Percentiles rank a stretch among this genome's conserved stretches.
Conservation (phyloP, 177 flowering plant genomes). For the Telopea speciosissima region DNA sequence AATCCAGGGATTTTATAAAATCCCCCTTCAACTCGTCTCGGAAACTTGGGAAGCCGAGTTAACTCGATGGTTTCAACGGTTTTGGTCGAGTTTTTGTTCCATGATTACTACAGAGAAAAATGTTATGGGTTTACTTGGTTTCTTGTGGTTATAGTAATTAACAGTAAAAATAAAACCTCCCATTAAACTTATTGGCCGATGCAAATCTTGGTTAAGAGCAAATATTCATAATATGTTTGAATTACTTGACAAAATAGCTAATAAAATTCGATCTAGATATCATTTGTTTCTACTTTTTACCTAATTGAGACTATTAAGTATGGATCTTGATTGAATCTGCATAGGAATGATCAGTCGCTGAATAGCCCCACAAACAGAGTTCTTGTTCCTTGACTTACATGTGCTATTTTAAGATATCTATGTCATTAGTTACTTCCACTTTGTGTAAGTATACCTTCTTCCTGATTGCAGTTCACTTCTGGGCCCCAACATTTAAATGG, state of each 20-base stretch:
- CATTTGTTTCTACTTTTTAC: not conserved
- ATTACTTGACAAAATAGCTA: not conserved
- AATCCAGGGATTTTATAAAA: too few relatives aligned
- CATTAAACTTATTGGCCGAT: too few relatives aligned
- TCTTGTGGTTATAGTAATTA: too few relatives aligned
- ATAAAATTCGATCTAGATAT: not conserved
- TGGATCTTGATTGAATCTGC: not conserved
- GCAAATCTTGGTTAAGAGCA: too few relatives aligned
- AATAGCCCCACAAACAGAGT: not conserved
- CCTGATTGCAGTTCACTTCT: conserved; percentile 75
- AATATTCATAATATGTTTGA: too few relatives aligned
- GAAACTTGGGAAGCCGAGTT: too few relatives aligned
- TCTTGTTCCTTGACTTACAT: not conserved
- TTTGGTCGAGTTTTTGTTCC: too few relatives aligned
- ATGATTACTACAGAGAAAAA: not conserved
- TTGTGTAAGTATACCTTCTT: not conserved
- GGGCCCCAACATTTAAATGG: conserved; percentile 99
- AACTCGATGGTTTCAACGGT: too few relatives aligned
- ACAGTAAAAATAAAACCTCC: too few relatives aligned
- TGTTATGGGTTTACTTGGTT: too few relatives aligned
- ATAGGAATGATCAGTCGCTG: not conserved
- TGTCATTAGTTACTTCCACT: not conserved
- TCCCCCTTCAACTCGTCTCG: too few relatives aligned
- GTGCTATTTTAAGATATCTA: not conserved
- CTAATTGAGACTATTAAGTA: not conserved